Conservation (phyloP, 352 stramenopile species). For the Pythium volutum region DNA sequence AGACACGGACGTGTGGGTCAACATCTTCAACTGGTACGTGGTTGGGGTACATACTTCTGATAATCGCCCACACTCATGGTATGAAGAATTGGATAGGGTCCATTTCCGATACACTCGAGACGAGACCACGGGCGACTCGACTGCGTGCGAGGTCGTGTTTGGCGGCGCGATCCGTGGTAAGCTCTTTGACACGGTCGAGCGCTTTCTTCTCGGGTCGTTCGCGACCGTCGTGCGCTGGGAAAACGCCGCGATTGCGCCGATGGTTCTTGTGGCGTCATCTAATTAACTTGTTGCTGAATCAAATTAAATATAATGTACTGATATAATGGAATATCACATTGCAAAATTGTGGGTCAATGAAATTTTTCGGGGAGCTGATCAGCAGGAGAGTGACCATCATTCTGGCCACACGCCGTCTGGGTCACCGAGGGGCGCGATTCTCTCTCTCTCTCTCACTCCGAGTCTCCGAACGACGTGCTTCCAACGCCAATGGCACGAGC, state of each 20-base stretch:
- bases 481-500: slow-evolving; percentile 10
- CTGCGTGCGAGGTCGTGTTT: slow-evolving; percentile 44
- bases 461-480: too few relatives aligned
- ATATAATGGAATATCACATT: not conserved
- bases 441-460: too few relatives aligned
- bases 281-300: not conserved
- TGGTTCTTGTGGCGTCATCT: slow-evolving; percentile 9
- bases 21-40: slow-evolving; percentile 57
- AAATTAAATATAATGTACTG: not conserved
- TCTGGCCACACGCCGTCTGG: too few relatives aligned
- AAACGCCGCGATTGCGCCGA: slow-evolving; percentile 21
- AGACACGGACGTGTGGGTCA: slow-evolving; percentile 44
- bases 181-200: slow-evolving; percentile 6
- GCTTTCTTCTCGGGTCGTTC: slow-evolving; percentile 21
- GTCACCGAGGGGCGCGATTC: too few relatives aligned
- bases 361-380: not conserved
- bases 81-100: too few relatives aligned
- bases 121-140: slow-evolving; percentile 26
- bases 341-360: not conserved
- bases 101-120: slow-evolving; percentile 37
- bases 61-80: too few relatives aligned
- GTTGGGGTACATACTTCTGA: not conserved
- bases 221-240: slow-evolving; percentile 24
- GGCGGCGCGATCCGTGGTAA: slow-evolving; percentile 26
- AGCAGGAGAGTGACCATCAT: not conserved